phyloP scores from a whole-genome alignment of 2,329 filamentous ascomycete genomes.

The Spiromastix sp. region DNA sequence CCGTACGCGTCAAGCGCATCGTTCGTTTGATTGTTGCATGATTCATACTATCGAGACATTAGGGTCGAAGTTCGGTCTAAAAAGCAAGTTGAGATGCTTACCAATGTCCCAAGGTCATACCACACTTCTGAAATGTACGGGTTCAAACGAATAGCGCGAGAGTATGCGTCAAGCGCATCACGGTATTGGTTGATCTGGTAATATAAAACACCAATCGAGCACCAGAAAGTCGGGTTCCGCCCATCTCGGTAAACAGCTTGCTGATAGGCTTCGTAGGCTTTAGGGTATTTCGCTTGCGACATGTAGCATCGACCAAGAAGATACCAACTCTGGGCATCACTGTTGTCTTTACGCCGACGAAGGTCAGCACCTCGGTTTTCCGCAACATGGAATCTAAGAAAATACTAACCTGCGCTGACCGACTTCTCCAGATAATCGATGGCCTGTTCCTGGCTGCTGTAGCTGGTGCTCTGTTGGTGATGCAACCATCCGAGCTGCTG shows the following conservation, averaged over 20 bases:
- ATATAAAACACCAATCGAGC: constrained; percentile 95
- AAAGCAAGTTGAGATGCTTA: constrained; percentile 41
- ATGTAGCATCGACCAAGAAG: constrained; percentile 96
- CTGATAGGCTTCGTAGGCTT: constrained; percentile 96
- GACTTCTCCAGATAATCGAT: constrained; percentile 98
- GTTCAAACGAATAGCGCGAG: constrained; percentile 88
- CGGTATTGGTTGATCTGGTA: constrained; percentile 99
- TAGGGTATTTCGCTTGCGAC: constrained; percentile 98
- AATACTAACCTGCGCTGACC: constrained; percentile 67
- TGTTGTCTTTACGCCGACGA: constrained; percentile 57
- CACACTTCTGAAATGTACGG: constrained; percentile 98
- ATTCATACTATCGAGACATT: constrained; percentile 71
- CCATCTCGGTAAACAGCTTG: constrained; percentile 97
- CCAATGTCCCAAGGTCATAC: constrained; percentile 94
- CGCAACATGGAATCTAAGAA: neutral
- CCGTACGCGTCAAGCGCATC: constrained; percentile 95
- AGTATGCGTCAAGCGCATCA: constrained; percentile 94
- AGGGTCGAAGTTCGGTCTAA: constrained; percentile 20
- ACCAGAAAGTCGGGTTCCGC: constrained; percentile 98
- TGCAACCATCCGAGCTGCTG: constrained; percentile 97
- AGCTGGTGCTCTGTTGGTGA: constrained; percentile 88
- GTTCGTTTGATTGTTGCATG: constrained; percentile 95
- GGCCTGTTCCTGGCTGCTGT: constrained; percentile 85
- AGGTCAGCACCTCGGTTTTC: neutral
- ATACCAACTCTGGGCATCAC: constrained; percentile 97